These are phyloP conservation scores for Paragyromitra xinjiangensis DNA, from an alignment of 495 filamentous ascomycete species.

Conservation along the genomic window DNA sequence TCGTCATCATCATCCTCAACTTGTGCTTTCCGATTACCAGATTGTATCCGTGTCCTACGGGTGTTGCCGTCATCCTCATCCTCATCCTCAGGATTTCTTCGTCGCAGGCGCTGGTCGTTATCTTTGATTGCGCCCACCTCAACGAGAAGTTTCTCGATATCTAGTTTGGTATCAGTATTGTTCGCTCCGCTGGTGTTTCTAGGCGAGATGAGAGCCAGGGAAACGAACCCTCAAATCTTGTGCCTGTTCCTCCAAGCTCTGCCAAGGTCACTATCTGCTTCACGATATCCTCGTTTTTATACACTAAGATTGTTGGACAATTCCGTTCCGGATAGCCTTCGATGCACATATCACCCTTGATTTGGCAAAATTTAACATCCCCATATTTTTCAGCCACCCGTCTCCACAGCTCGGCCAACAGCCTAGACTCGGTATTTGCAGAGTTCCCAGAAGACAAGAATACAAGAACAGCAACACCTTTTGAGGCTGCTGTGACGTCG, in stretches of 20 bases:
- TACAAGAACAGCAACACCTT: slow-evolving; percentile 78
- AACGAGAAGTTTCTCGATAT: slow-evolving; percentile 79
- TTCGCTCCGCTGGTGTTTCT: not conserved
- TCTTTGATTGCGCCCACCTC: slow-evolving; percentile 78
- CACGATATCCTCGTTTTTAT: slow-evolving; percentile 88
- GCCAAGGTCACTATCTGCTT: slow-evolving; percentile 86
- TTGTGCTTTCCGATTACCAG: slow-evolving; percentile 55
- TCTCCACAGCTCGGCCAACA: slow-evolving; percentile 87
- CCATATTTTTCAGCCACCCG: slow-evolving; percentile 82
- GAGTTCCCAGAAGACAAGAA: slow-evolving; percentile 80
- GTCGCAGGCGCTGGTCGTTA: slow-evolving; percentile 79
- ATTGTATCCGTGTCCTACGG: slow-evolving; percentile 55
- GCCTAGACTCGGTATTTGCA: slow-evolving; percentile 81
- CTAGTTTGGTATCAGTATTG: slow-evolving; percentile 43
- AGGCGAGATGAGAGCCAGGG: not conserved
- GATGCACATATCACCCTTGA: slow-evolving; percentile 89
- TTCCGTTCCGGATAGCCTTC: slow-evolving; percentile 95
- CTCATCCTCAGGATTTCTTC: slow-evolving; percentile 68
- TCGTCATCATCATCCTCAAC: slow-evolving; percentile 72
- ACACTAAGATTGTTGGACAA: slow-evolving; percentile 92
- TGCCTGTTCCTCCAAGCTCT: slow-evolving; percentile 75
- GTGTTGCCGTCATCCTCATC: slow-evolving; percentile 65
- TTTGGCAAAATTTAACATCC: slow-evolving; percentile 98
- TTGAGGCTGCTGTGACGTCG: slow-evolving; percentile 91
- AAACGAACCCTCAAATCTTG: slow-evolving; percentile 68